A percentile compares a stretch with the other conserved stretches of the same genome.
These are phyloP conservation scores for Dentipellis sp. DNA, from an alignment of 768 basidiomycete genomes.

Conservation along the genomic window DNA sequence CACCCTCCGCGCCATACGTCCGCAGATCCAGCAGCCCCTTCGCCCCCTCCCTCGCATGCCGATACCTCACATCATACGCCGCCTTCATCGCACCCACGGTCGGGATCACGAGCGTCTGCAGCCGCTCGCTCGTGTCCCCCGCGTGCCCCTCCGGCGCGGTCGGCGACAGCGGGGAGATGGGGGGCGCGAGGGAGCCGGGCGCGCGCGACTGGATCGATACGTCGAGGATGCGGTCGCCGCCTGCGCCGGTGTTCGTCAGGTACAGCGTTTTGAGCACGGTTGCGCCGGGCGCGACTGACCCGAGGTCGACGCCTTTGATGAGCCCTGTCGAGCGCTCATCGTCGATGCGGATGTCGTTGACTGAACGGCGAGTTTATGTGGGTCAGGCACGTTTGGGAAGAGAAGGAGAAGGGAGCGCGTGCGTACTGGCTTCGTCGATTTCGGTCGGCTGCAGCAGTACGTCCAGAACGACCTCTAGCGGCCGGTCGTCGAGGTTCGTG, in stretches of 20 bases:
- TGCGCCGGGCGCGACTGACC: slow-evolving; percentile 49
- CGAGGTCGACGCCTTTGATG: slow-evolving; percentile 66
- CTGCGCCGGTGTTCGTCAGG: slow-evolving; percentile 51
- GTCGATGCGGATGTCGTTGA: slow-evolving; percentile 52
- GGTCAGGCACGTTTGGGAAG: not conserved
- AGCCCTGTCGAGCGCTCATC: slow-evolving; percentile 59
- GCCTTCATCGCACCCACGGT: slow-evolving; percentile 54
- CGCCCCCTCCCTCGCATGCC: slow-evolving; percentile 30
- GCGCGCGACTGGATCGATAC: slow-evolving; percentile 65
- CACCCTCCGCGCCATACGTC: slow-evolving; percentile 34
- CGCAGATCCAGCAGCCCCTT: slow-evolving; percentile 43
- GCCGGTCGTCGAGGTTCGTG: slow-evolving; percentile 60
- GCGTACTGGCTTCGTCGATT: slow-evolving; percentile 59
- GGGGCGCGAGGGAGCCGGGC: slow-evolving; percentile 2
- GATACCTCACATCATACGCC: slow-evolving; percentile 46
- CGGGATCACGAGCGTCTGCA: slow-evolving; percentile 59
- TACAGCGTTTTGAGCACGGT: slow-evolving; percentile 52
- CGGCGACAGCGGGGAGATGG: slow-evolving; percentile 10
- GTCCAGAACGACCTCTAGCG: slow-evolving; percentile 62
- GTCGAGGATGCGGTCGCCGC: slow-evolving; percentile 70
- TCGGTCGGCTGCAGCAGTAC: slow-evolving; percentile 76
- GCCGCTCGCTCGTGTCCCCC: slow-evolving; percentile 44
- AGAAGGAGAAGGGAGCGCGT: not conserved
- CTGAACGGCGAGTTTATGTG: slow-evolving; percentile 23
- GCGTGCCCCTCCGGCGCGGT: slow-evolving; percentile 20